These are phyloP conservation scores for Yarrowia sp. DNA, from an alignment of 805 yeast genomes.

Conservation along the genomic window DNA sequence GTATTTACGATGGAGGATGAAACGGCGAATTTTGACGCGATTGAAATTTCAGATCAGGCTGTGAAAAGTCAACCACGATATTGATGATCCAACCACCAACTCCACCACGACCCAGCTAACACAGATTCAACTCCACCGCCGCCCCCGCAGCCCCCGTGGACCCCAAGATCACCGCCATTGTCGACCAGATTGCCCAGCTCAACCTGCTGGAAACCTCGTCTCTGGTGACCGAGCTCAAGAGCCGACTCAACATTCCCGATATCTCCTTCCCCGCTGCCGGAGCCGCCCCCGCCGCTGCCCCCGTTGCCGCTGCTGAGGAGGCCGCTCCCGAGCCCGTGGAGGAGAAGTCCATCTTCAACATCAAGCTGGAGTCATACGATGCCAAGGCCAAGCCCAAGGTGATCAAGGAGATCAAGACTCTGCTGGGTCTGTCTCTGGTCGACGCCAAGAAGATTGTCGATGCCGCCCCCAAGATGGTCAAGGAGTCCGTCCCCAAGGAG, in stretches of 20 bases:
- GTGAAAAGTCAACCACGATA: too few species aligned
- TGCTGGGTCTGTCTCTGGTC: constrained; percentile 90
- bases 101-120: background rate
- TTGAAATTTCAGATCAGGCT: background rate
- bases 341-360: constrained; percentile 90
- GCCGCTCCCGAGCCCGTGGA: constrained; percentile 82
- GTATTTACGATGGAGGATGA: background rate
- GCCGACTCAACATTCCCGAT: constrained; percentile 90
- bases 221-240: constrained; percentile 71
- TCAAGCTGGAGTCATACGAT: constrained; percentile 93
- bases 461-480: constrained; percentile 93
- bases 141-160: constrained; percentile 64
- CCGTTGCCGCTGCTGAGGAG: constrained; percentile 73
- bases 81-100: background rate
- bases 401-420: constrained; percentile 93
- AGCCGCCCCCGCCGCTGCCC: constrained; percentile 63
- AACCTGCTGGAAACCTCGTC: constrained; percentile 94
- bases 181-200: constrained; percentile 86
- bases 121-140: constrained; percentile 51
- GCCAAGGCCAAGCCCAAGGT: constrained; percentile 96
- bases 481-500: constrained; percentile 95
- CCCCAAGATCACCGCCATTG: constrained; percentile 87
- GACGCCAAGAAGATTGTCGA: constrained; percentile 98
- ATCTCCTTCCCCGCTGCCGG: constrained; percentile 82
- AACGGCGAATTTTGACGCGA: background rate